phyloP scores from a whole-genome alignment of 345 rosid species.

The Acer campestre region DNA sequence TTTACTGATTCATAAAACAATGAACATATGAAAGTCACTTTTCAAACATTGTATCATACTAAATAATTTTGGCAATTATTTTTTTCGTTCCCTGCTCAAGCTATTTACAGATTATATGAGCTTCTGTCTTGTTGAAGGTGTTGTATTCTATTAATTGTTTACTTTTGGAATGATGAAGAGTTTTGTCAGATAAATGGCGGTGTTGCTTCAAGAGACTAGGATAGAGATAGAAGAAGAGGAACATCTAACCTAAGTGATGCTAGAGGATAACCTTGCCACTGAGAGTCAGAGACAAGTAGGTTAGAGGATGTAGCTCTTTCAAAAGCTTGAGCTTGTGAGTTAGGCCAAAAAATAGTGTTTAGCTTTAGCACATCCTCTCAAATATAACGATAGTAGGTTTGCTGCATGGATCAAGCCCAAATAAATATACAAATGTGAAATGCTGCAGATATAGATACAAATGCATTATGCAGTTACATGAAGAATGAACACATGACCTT shows the following conservation, averaged over 20 bases:
- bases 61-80: background rate
- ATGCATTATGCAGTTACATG: background rate
- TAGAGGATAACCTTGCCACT: background rate
- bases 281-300: background rate
- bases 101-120: background rate
- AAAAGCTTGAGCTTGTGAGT: background rate
- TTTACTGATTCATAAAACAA: background rate
- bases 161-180: background rate
- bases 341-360: background rate
- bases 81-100: background rate
- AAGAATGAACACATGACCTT: background rate
- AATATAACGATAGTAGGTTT: background rate
- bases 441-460: background rate
- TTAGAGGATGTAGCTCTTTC: background rate
- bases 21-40: background rate
- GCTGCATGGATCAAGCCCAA: background rate
- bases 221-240: background rate
- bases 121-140: constrained; percentile 1
- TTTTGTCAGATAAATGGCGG: background rate
- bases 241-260: background rate
- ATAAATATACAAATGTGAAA: background rate
- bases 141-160: background rate
- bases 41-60: background rate
- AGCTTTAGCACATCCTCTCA: background rate
- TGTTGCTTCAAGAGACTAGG: background rate